Percentiles rank a stretch among this genome's conserved stretches.
Evolutionary conservation across 1,284 basidiomycete species (phyloP).

Genomic region (Rhodofomes roseus): DNA sequence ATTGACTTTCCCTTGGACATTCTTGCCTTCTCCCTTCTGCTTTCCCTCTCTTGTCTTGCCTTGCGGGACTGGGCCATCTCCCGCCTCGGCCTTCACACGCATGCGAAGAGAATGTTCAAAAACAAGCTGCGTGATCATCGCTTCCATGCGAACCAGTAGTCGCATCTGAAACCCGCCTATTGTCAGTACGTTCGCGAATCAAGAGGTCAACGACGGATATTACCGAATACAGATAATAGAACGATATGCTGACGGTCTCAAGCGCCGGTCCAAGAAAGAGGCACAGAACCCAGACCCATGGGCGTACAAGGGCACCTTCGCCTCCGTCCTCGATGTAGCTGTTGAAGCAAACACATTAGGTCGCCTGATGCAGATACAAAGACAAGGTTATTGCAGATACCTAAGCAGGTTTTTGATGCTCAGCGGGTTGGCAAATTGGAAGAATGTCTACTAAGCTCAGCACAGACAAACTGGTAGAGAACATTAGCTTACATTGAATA

Average conservation of each 20-base stretch:
- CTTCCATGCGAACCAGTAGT: constrained; percentile 48
- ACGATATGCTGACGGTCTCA: constrained; percentile 34
- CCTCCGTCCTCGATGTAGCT: constrained; percentile 39
- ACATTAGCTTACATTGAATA: neutral
- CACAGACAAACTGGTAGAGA: neutral
- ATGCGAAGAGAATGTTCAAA: constrained; percentile 68
- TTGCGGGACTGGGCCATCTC: constrained; percentile 13
- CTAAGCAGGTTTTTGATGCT: constrained; percentile 33
- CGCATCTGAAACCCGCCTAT: constrained; percentile 26
- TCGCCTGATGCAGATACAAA: neutral
- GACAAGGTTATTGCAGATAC: neutral
- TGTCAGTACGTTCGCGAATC: no score
- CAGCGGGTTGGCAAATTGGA: constrained; percentile 33
- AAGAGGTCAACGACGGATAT: neutral
- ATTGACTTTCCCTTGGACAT: constrained; percentile 42
- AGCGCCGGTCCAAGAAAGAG: constrained; percentile 54
- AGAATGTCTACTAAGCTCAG: neutral
- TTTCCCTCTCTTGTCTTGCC: neutral
- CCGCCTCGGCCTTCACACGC: constrained; percentile 48
- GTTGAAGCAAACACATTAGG: neutral
- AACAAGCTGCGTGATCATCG: constrained; percentile 60
- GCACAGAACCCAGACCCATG: constrained; percentile 57
- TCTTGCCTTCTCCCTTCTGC: constrained; percentile 23
- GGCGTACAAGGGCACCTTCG: constrained; percentile 30
- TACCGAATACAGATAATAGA: constrained; percentile 23